A percentile compares a stretch with the other conserved stretches of the same genome.
Conservation (phyloP, 2,329 filamentous ascomycete genomes). For the Verticillium klebahnii region DNA sequence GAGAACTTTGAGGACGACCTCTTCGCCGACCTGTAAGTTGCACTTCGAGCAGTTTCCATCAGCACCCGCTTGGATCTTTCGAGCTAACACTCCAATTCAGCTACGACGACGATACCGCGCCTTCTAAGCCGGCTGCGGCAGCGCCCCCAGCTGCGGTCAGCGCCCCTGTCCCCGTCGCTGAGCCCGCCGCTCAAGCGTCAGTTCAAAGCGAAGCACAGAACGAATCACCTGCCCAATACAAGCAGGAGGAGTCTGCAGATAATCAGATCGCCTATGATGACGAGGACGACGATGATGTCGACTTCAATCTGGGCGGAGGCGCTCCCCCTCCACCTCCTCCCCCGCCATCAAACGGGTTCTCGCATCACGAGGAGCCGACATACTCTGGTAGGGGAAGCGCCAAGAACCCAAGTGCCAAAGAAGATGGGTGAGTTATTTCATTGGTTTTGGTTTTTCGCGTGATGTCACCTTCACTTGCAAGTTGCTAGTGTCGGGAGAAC, state of each 20-base stretch:
- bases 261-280: conserved; percentile 27
- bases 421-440: conserved; percentile 71
- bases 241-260: conserved; percentile 24
- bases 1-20: conserved; percentile 90
- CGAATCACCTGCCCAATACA: conserved; percentile 20
- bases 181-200: conserved; percentile 23
- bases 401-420: conserved; percentile 68
- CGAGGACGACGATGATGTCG: conserved; percentile 53
- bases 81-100: conserved; percentile 28
- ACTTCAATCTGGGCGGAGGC: conserved; percentile 47
- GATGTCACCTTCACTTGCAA: conserved; percentile 1
- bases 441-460: conserved; percentile 15
- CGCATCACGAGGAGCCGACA: conserved; percentile 24
- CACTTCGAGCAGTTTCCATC: conserved; percentile 14
- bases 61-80: background rate
- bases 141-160: conserved; percentile 17
- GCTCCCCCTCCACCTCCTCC: conserved; percentile 1
- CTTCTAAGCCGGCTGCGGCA: conserved; percentile 33
- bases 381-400: conserved; percentile 21
- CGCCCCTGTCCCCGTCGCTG: conserved; percentile 26
- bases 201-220: conserved; percentile 24
- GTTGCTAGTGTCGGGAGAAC: background rate
- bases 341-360: conserved; percentile 7
- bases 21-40: conserved; percentile 86
- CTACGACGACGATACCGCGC: conserved; percentile 62